Conservation (phyloP, 1,139 yeast species). For the Saccharomyces hybrid region DNA sequence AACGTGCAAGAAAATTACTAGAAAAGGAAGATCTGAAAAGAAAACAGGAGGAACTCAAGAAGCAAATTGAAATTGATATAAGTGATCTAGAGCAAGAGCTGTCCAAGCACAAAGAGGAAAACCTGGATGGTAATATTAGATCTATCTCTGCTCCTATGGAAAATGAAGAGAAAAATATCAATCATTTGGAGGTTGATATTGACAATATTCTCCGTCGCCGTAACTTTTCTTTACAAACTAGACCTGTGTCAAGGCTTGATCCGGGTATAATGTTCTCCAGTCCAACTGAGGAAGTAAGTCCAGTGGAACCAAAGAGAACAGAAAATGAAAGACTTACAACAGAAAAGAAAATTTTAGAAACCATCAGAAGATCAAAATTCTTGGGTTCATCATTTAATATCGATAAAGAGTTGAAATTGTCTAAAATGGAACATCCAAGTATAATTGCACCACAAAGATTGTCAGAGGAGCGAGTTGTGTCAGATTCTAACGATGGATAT, state of each 20-base stretch:
- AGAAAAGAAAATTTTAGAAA: constrained; percentile 30
- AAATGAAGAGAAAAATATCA: constrained; percentile 15
- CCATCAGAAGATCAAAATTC: constrained; percentile 39
- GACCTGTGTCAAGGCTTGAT: constrained; percentile 68
- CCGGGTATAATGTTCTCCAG: constrained; percentile 38
- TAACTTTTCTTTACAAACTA: constrained; percentile 37
- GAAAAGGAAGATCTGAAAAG: constrained; percentile 15
- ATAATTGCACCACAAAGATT: constrained; percentile 7
- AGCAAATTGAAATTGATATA: constrained; percentile 8
- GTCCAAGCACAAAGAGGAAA: constrained; percentile 24
- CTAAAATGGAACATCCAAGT: constrained; percentile 12
- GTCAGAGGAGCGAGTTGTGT: constrained; percentile 11
- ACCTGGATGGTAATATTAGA: constrained; percentile 24
- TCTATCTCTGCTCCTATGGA: constrained; percentile 35
- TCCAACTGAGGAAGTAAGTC: constrained; percentile 2
- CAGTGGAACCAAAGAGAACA: constrained; percentile 1
- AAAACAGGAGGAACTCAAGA: constrained; percentile 9
- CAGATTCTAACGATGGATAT: constrained; percentile 12
- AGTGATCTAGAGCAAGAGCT: constrained; percentile 13
- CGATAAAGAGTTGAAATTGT: constrained; percentile 40
- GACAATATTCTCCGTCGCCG: constrained; percentile 28
- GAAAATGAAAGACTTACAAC: constrained; percentile 11
- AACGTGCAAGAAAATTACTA: constrained; percentile 9
- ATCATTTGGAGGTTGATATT: constrained; percentile 15
- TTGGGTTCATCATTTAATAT: constrained; percentile 37